Evolutionary conservation across 73 alveolate genomes (phyloP).

Genomic region (Tetrahymena borealis): DNA sequence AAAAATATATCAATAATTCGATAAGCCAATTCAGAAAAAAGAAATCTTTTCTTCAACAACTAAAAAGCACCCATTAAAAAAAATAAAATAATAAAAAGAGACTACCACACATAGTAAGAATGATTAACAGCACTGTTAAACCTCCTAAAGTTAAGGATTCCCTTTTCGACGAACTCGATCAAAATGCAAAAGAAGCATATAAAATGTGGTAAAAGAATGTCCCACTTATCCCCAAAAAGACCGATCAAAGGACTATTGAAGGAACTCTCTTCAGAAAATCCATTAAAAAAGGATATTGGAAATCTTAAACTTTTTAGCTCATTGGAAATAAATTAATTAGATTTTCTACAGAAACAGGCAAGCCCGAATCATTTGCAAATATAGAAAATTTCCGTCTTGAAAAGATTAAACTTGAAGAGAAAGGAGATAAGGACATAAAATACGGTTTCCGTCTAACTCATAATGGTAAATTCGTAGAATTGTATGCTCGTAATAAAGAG

Average conservation of each 20-base stretch:
- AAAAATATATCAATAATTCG: no score
- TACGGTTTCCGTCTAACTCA: constrained; percentile 22
- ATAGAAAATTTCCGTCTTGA: neutral
- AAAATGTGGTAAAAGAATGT: neutral
- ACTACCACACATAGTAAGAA: neutral
- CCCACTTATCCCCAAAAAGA: neutral
- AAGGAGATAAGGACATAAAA: constrained; percentile 1
- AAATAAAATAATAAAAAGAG: neutral
- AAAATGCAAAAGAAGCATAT: neutral
- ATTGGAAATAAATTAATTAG: neutral
- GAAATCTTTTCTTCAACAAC: no score
- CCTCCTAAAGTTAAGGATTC: neutral
- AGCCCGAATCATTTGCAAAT: neutral
- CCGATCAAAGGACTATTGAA: neutral
- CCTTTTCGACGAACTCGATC: neutral
- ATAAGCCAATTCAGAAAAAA: no score
- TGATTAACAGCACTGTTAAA: neutral
- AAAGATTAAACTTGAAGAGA: neutral
- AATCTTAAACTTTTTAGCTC: neutral
- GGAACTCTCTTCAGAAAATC: neutral
- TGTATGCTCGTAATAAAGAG: constrained; percentile 27
- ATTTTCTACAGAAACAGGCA: neutral
- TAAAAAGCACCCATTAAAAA: neutral
- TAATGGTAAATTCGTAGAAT: constrained; percentile 23
- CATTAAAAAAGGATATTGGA: neutral